These are phyloP conservation scores for Geosmithia putterillii DNA, from an alignment of 2,329 filamentous ascomycete genomes.

Conservation along the genomic window DNA sequence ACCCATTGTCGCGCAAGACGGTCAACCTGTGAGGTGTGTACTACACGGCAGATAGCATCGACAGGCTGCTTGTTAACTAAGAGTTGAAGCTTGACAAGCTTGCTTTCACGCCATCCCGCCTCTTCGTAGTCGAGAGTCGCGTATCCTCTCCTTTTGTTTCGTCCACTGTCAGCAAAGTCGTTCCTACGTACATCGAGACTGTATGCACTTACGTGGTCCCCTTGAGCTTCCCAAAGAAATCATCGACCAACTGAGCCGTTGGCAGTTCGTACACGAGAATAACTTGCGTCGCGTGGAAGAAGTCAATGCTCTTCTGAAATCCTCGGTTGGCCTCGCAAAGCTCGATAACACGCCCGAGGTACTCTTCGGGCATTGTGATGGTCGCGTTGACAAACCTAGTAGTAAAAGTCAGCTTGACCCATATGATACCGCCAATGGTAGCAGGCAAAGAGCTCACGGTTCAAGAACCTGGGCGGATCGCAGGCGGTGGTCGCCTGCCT, in stretches of 20 bases:
- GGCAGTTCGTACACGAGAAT: slow-evolving; percentile 90
- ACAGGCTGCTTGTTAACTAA: slow-evolving; percentile 90
- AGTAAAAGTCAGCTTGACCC: neutral
- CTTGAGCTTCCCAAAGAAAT: slow-evolving; percentile 95
- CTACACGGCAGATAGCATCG: slow-evolving; percentile 83
- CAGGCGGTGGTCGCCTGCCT: slow-evolving; percentile 37
- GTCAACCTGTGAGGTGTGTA: slow-evolving; percentile 73
- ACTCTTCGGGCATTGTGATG: slow-evolving; percentile 85
- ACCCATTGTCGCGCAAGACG: slow-evolving; percentile 81
- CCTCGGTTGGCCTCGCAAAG: slow-evolving; percentile 85
- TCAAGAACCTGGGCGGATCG: slow-evolving; percentile 35
- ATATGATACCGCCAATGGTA: neutral
- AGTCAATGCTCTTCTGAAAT: slow-evolving; percentile 75
- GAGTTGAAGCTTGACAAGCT: slow-evolving; percentile 79
- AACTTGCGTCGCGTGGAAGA: slow-evolving; percentile 85
- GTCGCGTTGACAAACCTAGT: slow-evolving; percentile 61
- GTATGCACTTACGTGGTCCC: slow-evolving; percentile 50
- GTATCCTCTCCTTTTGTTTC: slow-evolving; percentile 58
- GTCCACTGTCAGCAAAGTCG: neutral
- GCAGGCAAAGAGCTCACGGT: slow-evolving; percentile 25
- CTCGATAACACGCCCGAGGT: slow-evolving; percentile 88
- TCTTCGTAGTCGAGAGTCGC: slow-evolving; percentile 96
- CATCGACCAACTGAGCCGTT: slow-evolving; percentile 81
- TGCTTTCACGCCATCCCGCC: slow-evolving; percentile 69
- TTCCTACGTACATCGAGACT: neutral